Conservation (phyloP, 768 basidiomycete species). For the Terana coerulea region DNA sequence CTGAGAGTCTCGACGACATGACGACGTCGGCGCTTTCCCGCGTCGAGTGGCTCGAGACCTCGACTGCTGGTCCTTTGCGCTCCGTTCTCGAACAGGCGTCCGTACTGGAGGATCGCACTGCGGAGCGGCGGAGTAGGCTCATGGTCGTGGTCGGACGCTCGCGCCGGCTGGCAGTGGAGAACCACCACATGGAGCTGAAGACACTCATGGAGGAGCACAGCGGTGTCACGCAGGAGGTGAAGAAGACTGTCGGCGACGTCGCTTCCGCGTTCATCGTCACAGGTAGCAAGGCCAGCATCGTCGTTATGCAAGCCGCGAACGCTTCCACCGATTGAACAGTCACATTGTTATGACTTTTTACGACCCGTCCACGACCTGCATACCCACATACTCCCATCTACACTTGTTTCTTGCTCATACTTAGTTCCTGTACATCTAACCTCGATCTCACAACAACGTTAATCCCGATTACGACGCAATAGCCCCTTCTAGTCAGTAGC, state of each 20-base stretch:
- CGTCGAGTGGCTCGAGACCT: conserved; percentile 56
- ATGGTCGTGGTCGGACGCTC: conserved; percentile 74
- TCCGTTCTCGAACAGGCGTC: conserved; percentile 44
- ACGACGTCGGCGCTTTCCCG: conserved; percentile 42
- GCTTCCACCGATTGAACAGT: neutral
- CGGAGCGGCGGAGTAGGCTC: conserved; percentile 35
- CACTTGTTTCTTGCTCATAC: too few relatives aligned
- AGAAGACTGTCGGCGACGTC: conserved; percentile 84
- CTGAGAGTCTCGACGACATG: conserved; percentile 4
- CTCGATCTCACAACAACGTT: too few relatives aligned
- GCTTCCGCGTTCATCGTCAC: conserved; percentile 71
- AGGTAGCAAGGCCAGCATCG: conserved; percentile 51
- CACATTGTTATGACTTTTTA: neutral
- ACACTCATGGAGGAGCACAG: conserved; percentile 52
- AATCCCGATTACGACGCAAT: too few relatives aligned
- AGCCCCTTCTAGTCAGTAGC: too few relatives aligned
- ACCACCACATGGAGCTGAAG: conserved; percentile 69
- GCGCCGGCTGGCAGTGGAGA: conserved; percentile 65
- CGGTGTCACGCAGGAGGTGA: conserved; percentile 55
- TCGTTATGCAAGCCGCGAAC: conserved; percentile 60
- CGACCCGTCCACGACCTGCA: neutral
- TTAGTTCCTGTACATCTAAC: too few relatives aligned
- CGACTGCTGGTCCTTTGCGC: conserved; percentile 58
- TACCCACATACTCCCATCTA: too few relatives aligned
- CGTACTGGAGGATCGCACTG: conserved; percentile 13